Base-by-base conservation (phyloP, 352 stramenopile genomes). In the Phytophthora megakarya region DNA sequence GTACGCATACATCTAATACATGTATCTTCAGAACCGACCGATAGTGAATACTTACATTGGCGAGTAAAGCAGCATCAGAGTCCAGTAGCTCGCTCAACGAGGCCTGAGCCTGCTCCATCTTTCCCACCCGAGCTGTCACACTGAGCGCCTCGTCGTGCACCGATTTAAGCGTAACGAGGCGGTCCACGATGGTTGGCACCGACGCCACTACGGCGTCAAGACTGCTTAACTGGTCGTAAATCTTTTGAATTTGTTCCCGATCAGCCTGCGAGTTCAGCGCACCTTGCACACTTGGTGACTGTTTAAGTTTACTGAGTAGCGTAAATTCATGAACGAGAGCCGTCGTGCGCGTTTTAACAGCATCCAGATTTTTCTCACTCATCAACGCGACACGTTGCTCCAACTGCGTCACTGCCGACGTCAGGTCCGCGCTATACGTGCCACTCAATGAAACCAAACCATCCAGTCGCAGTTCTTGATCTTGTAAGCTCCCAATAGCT, bases 271-370 rank as follows among this genome's bases (percentile, higher is more conserved):
- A 76, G 32, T 77, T 75, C 25, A 92, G 67, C 6, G 77, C 71
- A 18, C 68, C 71, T 46, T 92, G 80, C 5, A 89, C 81, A 48
- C 72, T 73, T 33, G 80, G 69, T 10, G 80, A 81, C 53, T 95
- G 84, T 19, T 92, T 90, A 18, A 95, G 68, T 65, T 95, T 95
- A 53, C 80, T 81, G 5, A 95, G 73, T 37, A 92, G 61, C 33
- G 78, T 88, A 40, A 95, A 81, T 22, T 95, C 81, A 55, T 93
- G 82, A 53, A 93, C 70, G 1, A 95, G 74, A 38, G 83, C 84
- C 1, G 82, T 86, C 6, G 85, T 90, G 33, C 86, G 86, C 26
- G 76, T 81, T 68, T 90, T 93, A 26, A 95, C 81, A 5, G 86
- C 76, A 61, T 92, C 84, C 39, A 95, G 38, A 65, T 90, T 90